phyloP scores from a whole-genome alignment of 176 grass and related monocot species.

The Zizania latifolia region DNA sequence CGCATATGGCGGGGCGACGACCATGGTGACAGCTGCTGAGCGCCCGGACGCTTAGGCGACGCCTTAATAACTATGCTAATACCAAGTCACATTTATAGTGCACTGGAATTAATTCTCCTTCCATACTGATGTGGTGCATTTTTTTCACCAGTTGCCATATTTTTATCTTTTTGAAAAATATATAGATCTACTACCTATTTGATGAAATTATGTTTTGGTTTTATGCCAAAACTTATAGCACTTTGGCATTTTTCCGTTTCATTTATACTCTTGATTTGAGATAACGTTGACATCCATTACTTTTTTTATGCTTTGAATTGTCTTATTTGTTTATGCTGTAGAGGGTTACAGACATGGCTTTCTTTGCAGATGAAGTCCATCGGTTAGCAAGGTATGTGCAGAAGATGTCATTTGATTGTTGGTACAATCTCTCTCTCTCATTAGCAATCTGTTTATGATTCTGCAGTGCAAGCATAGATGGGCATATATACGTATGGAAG shows the following conservation, averaged over 20 bases:
- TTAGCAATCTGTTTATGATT: conserved; percentile 9
- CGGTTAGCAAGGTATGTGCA: conserved; percentile 69
- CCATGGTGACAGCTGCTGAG: no score
- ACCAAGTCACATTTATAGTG: not conserved
- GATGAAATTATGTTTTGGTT: not conserved
- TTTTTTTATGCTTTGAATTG: conserved; percentile 13
- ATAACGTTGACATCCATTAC: not conserved
- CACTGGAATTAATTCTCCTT: not conserved
- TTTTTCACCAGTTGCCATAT: not conserved
- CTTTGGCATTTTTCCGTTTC: not conserved
- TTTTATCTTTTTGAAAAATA: not conserved
- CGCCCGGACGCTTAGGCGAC: no score
- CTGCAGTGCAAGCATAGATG: conserved; percentile 87
- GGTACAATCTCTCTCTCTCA: not conserved
- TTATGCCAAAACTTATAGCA: not conserved
- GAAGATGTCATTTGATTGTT: not conserved
- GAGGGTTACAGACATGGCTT: conserved; percentile 98
- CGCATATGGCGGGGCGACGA: no score
- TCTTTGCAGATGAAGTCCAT: conserved; percentile 97
- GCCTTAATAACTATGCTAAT: no score
- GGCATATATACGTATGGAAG: conserved; percentile 87
- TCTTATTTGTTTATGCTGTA: conserved; percentile 47
- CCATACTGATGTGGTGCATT: not conserved
- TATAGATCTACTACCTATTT: not conserved
- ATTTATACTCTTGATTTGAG: not conserved